Conservation (phyloP, 768 basidiomycete genomes). For the Cystoderma amianthinum region DNA sequence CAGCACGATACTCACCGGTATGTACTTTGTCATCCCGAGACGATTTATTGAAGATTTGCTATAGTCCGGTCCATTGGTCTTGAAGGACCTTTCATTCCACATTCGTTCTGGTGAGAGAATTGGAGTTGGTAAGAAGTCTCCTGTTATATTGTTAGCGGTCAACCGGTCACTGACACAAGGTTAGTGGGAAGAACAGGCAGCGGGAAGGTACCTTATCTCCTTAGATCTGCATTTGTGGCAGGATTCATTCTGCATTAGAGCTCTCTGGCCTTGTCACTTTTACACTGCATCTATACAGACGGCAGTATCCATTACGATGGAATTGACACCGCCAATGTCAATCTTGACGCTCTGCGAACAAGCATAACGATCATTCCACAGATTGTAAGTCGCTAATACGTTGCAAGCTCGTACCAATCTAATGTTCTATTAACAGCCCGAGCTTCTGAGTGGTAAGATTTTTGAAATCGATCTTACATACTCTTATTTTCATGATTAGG, state of each 20-base stretch:
- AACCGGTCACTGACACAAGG: no score
- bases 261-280: constrained; percentile 44
- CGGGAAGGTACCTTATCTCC: constrained; percentile 27
- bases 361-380: constrained; percentile 52
- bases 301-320: constrained; percentile 49
- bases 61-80: constrained; percentile 36
- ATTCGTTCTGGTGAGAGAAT: constrained; percentile 46
- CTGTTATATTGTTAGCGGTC: neutral
- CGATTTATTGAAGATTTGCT: neutral
- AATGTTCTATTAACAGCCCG: constrained; percentile 15
- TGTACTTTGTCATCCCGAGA: no score
- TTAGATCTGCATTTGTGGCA: neutral
- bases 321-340: constrained; percentile 33
- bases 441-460: constrained; percentile 29
- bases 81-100: constrained; percentile 39
- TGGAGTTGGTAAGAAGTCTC: constrained; percentile 30
- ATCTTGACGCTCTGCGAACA: constrained; percentile 43
- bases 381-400: constrained; percentile 17
- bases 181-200: constrained; percentile 31
- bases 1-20: constrained; percentile 41
- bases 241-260: constrained; percentile 16
- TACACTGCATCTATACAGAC: constrained; percentile 45
- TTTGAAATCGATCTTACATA: neutral
- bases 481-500: no score
- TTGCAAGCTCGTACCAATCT: neutral